Evolutionary conservation across 2,329 filamentous ascomycete species (phyloP).

Genomic region (Phialocephala subalpina): DNA sequence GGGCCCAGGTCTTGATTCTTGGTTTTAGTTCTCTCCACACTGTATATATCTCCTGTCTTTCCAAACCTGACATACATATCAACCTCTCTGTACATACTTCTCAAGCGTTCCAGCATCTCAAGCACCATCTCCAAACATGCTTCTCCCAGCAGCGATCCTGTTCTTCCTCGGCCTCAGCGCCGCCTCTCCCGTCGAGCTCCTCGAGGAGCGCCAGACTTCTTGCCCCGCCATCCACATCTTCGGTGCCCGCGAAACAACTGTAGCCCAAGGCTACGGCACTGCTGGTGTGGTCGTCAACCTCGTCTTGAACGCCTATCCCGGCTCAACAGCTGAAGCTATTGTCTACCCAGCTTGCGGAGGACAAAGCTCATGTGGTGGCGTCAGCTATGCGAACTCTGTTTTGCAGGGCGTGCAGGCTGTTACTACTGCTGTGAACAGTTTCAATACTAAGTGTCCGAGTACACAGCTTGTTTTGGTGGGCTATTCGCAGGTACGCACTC

Average conservation of each 20-base stretch:
- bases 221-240: slow-evolving; percentile 59
- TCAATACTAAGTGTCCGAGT: slow-evolving; percentile 62
- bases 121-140: slow-evolving; percentile 7
- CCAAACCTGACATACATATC: too few species aligned
- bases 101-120: neutral
- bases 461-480: slow-evolving; percentile 67
- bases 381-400: slow-evolving; percentile 67
- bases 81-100: neutral
- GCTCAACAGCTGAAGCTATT: slow-evolving; percentile 62
- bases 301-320: slow-evolving; percentile 55
- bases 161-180: slow-evolving; percentile 20
- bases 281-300: slow-evolving; percentile 59
- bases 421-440: slow-evolving; percentile 64
- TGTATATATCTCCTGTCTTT: neutral
- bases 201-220: slow-evolving; percentile 30
- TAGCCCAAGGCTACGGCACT: slow-evolving; percentile 58
- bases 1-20: neutral
- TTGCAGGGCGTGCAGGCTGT: slow-evolving; percentile 65
- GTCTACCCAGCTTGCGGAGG: slow-evolving; percentile 70
- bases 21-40: neutral
- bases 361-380: slow-evolving; percentile 62
- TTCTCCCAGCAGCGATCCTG: slow-evolving; percentile 14
- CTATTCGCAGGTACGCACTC: slow-evolving; percentile 62
- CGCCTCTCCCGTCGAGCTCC: slow-evolving; percentile 21
- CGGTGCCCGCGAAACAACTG: slow-evolving; percentile 59